Base-by-base conservation (phyloP, 2,329 filamentous ascomycete species). In the Aspergillus carbonarius region DNA sequence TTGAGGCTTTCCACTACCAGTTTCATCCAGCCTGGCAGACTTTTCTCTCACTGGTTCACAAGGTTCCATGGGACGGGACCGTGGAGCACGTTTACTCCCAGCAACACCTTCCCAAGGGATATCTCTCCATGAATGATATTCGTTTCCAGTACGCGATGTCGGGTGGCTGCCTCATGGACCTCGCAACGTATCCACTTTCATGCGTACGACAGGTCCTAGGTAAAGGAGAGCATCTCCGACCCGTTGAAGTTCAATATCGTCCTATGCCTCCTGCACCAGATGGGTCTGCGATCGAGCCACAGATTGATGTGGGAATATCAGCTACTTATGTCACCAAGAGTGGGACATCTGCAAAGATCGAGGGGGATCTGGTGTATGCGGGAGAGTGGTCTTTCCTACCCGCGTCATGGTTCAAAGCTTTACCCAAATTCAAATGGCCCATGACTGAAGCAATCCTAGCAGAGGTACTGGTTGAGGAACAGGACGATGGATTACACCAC, bases 1-100 rank as follows among this genome's bases (percentile, higher is more conserved):
- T 85, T 3, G 83, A 86, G 69, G 83, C 82, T 3, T 79, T 81
- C 58, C 82, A 85, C 64, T 75, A 76, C 59, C 72, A 76, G 25
- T 85, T 85, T 65, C 78, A 82, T 60, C 83, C 82, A 0, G 73
- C 76, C 1, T 82, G 78, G 74, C 69, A 74, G 20, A 66, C 64
- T 2, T 82, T 83, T 64, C 50, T 57, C 5, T 48, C 54, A 2
- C 32, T 40, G 5, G 35, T 59, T 46, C 48, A 57, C 32, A 12
- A 34, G 3, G 17, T 44, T 34, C 52, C 30, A 23, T 40, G 37
- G 17, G 51, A 44, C 42, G 79, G 55, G 59, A 69, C 1, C 57
- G 59, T 83, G 6, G 73, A 78, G 54, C 72, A 68, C 6, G 66
- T 68, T 4, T 75, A 74, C 39, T 73, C 82, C 3, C 71, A 64